phyloP scores from a whole-genome alignment of 2,329 filamentous ascomycete species.

The Cladosporium sp. region DNA sequence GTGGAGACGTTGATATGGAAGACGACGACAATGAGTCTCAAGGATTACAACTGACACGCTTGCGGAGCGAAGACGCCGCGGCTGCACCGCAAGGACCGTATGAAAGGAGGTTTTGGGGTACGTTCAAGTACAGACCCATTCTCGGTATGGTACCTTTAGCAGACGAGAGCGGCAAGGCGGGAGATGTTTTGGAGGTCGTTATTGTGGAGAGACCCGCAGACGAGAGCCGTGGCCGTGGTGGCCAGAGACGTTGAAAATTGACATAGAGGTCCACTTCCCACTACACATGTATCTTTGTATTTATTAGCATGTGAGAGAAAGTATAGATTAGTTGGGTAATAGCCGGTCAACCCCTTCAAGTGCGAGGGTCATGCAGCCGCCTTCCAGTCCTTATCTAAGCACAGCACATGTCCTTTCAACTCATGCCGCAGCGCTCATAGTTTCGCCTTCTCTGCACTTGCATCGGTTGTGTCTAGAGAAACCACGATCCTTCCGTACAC shows the following conservation, averaged over 20 bases:
- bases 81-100: constrained; percentile 13
- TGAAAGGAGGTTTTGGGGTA: constrained; percentile 59
- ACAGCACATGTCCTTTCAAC: neutral
- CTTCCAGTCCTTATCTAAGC: neutral
- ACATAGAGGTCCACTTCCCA: neutral
- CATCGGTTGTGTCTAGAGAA: constrained; percentile 30
- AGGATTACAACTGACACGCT: neutral
- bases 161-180: constrained; percentile 29
- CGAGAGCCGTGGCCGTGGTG: constrained; percentile 12
- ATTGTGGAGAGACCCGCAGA: constrained; percentile 73
- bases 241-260: neutral
- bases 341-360: neutral
- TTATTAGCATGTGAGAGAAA: constrained; percentile 2
- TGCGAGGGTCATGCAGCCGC: neutral
- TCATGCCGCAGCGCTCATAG: constrained; percentile 16
- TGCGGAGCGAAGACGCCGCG: constrained; percentile 11
- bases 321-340: neutral
- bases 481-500: constrained; percentile 54
- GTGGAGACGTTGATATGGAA: constrained; percentile 35
- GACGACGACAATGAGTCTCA: constrained; percentile 32
- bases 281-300: constrained; percentile 6
- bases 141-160: constrained; percentile 62
- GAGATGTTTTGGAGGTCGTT: constrained; percentile 64
- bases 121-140: constrained; percentile 91
- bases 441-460: constrained; percentile 15